Conservation (phyloP, 768 basidiomycete genomes). For the Lactarius sp. region DNA sequence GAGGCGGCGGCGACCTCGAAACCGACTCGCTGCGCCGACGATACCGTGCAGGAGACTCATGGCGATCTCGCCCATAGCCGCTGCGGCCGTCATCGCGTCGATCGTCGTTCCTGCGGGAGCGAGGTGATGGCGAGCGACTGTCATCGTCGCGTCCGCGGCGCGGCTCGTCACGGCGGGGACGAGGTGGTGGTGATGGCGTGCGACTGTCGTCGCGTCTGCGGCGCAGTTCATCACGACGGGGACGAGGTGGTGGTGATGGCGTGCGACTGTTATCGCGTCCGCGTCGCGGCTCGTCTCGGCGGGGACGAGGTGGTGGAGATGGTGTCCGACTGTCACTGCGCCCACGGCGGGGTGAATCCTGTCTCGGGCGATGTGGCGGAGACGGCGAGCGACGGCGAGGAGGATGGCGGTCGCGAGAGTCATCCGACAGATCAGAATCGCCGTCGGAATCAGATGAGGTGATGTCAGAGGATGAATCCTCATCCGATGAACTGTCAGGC, state of each 20-base stretch:
- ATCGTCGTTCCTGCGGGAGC: slow-evolving; percentile 9
- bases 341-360: slow-evolving; percentile 24
- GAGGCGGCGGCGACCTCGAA: slow-evolving; percentile 21
- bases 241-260: neutral
- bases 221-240: slow-evolving; percentile 1
- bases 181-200: slow-evolving; percentile 23
- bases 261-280: neutral
- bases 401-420: slow-evolving; percentile 29
- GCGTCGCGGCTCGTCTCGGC: slow-evolving; percentile 22
- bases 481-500: slow-evolving; percentile 37
- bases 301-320: slow-evolving; percentile 26
- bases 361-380: slow-evolving; percentile 32
- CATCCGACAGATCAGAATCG: slow-evolving; percentile 36
- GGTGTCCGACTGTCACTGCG: slow-evolving; percentile 24
- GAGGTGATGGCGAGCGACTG: slow-evolving; percentile 21
- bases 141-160: slow-evolving; percentile 16
- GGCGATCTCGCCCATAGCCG: slow-evolving; percentile 6
- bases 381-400: slow-evolving; percentile 32
- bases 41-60: slow-evolving; percentile 12
- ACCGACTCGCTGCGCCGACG: slow-evolving; percentile 19
- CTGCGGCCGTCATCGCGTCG: slow-evolving; percentile 7
- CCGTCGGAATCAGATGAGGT: slow-evolving; percentile 38
- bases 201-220: slow-evolving; percentile 24
- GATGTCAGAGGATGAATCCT: slow-evolving; percentile 41
- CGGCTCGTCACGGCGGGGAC: slow-evolving; percentile 24